Evolutionary conservation across 352 stramenopile genomes (phyloP).

Genomic region (Phytophthora podocarpi): DNA sequence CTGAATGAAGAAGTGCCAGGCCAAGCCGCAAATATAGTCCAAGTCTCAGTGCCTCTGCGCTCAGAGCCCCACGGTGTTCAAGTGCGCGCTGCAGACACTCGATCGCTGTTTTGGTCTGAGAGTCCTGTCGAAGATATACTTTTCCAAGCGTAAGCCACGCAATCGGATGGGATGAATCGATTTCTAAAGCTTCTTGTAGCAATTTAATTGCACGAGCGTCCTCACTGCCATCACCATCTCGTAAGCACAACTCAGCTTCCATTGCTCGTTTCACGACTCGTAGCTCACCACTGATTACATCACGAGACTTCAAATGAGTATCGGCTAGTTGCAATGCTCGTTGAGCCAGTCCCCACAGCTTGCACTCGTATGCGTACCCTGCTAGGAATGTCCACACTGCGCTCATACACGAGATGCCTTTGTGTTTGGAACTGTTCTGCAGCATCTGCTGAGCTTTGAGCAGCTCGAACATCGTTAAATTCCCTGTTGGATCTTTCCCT

Average conservation of each 20-base stretch:
- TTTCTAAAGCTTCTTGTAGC: constrained; percentile 61
- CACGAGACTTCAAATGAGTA: constrained; percentile 30
- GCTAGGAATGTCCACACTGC: constrained; percentile 71
- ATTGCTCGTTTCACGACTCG: constrained; percentile 59
- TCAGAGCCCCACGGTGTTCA: constrained; percentile 36
- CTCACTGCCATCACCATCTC: constrained; percentile 21
- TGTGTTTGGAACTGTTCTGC: constrained; percentile 13
- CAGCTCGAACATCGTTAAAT: constrained; percentile 70
- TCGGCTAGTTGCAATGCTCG: constrained; percentile 47
- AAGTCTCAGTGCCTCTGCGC: constrained; percentile 41
- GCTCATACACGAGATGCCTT: constrained; percentile 36
- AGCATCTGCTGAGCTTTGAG: constrained; percentile 59
- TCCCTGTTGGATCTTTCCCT: constrained; percentile 53
- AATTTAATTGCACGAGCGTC: constrained; percentile 32
- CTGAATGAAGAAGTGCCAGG: constrained; percentile 63
- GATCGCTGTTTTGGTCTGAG: constrained; percentile 42
- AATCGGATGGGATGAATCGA: constrained; percentile 58
- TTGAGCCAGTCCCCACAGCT: constrained; percentile 43
- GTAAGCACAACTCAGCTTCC: constrained; percentile 45
- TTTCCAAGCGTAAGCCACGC: constrained; percentile 64
- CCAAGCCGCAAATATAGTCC: constrained; percentile 61
- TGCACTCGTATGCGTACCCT: constrained; percentile 47
- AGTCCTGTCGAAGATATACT: constrained; percentile 50
- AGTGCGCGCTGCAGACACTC: constrained; percentile 60
- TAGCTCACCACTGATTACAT: constrained; percentile 51